Percentiles rank a stretch among this genome's conserved stretches.
Evolutionary conservation across 2,329 filamentous ascomycete species (phyloP).

Genomic region (Fusarium clavum): DNA sequence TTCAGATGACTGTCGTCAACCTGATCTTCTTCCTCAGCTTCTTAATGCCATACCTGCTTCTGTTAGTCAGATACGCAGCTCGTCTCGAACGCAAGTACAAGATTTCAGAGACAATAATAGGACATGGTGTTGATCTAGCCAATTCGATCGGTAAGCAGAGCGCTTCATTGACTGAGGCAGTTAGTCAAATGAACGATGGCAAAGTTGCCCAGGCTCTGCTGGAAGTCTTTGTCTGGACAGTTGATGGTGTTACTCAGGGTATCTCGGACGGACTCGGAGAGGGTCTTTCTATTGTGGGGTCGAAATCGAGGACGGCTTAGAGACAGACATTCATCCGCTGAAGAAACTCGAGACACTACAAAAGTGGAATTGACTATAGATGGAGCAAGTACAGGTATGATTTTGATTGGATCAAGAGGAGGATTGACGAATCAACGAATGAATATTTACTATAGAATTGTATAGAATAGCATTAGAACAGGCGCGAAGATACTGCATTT

Average conservation of each 20-base stretch:
- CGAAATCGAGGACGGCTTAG: slow-evolving; percentile 19
- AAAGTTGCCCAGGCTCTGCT: slow-evolving; percentile 69
- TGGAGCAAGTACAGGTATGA: not conserved
- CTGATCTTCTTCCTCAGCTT: slow-evolving; percentile 70
- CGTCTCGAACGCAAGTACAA: slow-evolving; percentile 75
- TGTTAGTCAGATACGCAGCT: slow-evolving; percentile 65
- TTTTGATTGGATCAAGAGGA: not conserved
- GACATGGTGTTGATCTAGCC: slow-evolving; percentile 70
- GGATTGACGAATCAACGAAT: not conserved
- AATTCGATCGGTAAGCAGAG: slow-evolving; percentile 65
- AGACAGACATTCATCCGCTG: not conserved
- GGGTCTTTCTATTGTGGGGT: slow-evolving; percentile 46
- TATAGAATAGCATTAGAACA: not conserved
- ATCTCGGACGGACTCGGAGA: slow-evolving; percentile 71
- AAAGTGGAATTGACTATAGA: slow-evolving; percentile 5
- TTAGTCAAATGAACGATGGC: slow-evolving; percentile 73
- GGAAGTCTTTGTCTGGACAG: slow-evolving; percentile 68
- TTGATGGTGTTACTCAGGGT: slow-evolving; percentile 73
- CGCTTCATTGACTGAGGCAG: slow-evolving; percentile 66
- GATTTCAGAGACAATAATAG: slow-evolving; percentile 78
- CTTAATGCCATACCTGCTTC: slow-evolving; percentile 69
- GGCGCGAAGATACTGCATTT: slow-evolving; percentile 5
- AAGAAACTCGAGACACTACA: not conserved
- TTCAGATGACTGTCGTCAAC: slow-evolving; percentile 67
- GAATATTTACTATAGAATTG: not conserved